Evolutionary conservation across 371 early-diverging fungal species (phyloP).

Genomic region (Syncephalastrum monosporum): DNA sequence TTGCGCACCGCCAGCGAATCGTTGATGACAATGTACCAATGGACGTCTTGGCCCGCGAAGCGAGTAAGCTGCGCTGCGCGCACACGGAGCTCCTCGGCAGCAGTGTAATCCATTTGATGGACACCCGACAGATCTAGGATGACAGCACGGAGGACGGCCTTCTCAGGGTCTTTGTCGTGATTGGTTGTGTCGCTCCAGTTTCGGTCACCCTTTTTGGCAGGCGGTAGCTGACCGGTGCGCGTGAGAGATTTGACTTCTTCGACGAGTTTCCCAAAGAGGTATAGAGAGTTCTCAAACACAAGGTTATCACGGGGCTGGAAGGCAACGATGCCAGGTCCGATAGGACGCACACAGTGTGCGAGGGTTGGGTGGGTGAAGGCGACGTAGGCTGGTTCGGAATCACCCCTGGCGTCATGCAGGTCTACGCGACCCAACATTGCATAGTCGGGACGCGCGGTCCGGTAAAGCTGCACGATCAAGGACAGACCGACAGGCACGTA

Average conservation of each 20-base stretch:
- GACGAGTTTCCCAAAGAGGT: conserved; percentile 42
- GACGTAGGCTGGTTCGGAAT: conserved; percentile 15
- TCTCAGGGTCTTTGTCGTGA: conserved; percentile 22
- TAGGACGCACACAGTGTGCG: conserved; percentile 28
- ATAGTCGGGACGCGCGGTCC: conserved; percentile 63
- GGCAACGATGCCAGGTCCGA: conserved; percentile 59
- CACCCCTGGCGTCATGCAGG: conserved; percentile 20
- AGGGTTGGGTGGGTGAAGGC: conserved; percentile 31
- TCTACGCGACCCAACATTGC: conserved; percentile 35
- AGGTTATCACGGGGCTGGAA: conserved; percentile 70
- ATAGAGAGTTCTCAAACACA: conserved; percentile 71
- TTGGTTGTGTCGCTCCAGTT: conserved; percentile 45
- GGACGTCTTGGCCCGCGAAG: conserved; percentile 25
- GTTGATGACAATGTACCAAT: conserved; percentile 62
- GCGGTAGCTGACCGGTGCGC: conserved; percentile 26
- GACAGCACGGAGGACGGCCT: conserved; percentile 52
- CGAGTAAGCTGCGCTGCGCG: conserved; percentile 43
- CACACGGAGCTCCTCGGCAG: conserved; percentile 65
- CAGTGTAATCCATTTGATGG: conserved; percentile 77
- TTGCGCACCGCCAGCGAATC: conserved; percentile 27
- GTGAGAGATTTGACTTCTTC: conserved; percentile 41
- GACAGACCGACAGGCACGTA: conserved; percentile 65
- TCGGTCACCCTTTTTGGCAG: conserved; percentile 39
- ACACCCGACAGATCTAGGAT: conserved; percentile 83
- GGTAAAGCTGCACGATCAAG: conserved; percentile 61